Percentiles rank a stretch among this genome's conserved stretches.
phyloP scores from a whole-genome alignment of 2,329 filamentous ascomycete genomes.

The Immersiporthe knoxdaviesiana region DNA sequence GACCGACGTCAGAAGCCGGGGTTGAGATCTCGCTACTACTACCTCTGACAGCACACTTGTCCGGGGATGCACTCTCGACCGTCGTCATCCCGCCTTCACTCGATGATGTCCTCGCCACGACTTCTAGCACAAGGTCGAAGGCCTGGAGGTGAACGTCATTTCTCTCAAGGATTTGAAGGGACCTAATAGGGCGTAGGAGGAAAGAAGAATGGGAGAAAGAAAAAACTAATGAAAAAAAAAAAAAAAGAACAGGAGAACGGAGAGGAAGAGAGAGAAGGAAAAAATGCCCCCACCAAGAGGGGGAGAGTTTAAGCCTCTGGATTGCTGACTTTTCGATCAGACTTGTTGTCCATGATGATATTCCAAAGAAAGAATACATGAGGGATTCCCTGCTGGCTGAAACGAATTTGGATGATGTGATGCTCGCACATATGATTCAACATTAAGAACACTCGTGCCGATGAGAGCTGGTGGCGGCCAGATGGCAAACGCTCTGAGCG shows the following conservation, averaged over 20 bases:
- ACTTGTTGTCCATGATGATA: neutral
- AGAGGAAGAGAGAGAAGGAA: no score
- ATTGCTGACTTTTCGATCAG: neutral
- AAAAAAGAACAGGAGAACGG: neutral
- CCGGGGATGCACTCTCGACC: neutral
- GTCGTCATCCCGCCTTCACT: neutral
- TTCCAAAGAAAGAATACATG: neutral
- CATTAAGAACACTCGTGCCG: no score
- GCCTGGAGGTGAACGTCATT: neutral
- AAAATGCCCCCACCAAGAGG: no score
- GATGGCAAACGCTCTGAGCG: neutral
- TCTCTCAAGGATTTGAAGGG: neutral
- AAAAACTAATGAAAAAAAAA: neutral
- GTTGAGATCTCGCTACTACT: neutral
- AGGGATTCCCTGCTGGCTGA: neutral
- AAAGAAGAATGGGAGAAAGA: neutral
- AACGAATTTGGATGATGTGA: neutral
- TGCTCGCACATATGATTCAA: neutral
- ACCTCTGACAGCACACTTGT: neutral
- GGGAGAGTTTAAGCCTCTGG: no score
- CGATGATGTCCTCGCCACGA: neutral
- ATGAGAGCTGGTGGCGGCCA: neutral
- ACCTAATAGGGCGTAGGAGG: no score
- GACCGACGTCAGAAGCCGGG: neutral
- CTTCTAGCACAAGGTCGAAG: neutral